Conservation (phyloP, 1,284 basidiomycete genomes). For the Schizophyllum commune region DNA sequence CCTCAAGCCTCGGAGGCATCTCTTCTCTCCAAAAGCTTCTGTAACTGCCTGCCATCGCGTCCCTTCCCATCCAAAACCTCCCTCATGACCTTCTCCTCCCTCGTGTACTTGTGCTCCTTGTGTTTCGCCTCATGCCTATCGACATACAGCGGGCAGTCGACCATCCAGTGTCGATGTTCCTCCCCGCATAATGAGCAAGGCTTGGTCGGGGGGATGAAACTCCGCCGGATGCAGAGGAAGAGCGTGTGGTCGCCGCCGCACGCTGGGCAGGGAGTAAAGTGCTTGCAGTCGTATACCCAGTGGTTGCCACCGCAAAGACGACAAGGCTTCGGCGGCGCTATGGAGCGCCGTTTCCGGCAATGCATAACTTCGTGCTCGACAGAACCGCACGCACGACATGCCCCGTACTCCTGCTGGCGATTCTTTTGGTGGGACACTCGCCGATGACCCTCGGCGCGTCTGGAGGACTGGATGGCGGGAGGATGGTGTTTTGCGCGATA, state of each 20-base stretch:
- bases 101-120: conserved; percentile 5
- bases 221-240: neutral
- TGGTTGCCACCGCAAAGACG: neutral
- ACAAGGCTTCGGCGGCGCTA: neutral
- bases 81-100: conserved; percentile 7
- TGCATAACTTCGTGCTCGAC: neutral
- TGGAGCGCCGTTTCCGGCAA: neutral
- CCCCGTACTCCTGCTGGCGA: neutral
- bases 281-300: neutral
- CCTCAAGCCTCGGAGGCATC: neutral
- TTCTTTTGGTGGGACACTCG: neutral
- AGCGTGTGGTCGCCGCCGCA: neutral
- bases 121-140: neutral
- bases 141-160: neutral
- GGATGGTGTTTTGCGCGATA: neutral
- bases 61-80: conserved; percentile 7
- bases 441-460: no score
- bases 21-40: neutral
- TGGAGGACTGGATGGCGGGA: neutral
- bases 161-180: neutral
- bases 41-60: neutral
- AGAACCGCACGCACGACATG: neutral
- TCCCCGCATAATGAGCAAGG: neutral
- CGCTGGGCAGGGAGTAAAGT: neutral
- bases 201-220: neutral